Conservation (phyloP, 2,329 filamentous ascomycete genomes). For the Xylaria multiplex region DNA sequence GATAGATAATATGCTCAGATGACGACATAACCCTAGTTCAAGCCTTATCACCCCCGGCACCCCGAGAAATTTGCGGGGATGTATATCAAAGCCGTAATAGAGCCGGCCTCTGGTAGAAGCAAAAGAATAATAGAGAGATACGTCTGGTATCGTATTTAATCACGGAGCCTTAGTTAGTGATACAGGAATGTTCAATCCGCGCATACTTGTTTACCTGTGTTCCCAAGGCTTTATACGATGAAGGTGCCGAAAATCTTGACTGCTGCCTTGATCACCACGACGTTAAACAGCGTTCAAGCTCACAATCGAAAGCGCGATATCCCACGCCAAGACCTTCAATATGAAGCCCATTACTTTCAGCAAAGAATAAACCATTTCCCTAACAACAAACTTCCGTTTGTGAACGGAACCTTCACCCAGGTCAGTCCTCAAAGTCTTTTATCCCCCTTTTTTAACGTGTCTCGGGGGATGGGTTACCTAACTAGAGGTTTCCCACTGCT, state of each 20-base stretch:
- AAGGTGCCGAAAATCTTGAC: conserved; percentile 38
- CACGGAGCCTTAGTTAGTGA: neutral
- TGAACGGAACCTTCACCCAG: conserved; percentile 62
- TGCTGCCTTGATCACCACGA: conserved; percentile 35
- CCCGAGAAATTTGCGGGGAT: conserved; percentile 22
- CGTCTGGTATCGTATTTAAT: conserved; percentile 10
- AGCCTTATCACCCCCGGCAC: conserved; percentile 26
- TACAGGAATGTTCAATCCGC: neutral
- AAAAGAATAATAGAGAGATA: neutral
- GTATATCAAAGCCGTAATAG: neutral
- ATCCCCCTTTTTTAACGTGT: too few relatives aligned
- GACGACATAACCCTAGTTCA: conserved; percentile 21
- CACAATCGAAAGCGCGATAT: conserved; percentile 38
- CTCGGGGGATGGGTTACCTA: too few relatives aligned
- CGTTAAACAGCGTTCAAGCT: conserved; percentile 31
- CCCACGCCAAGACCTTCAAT: conserved; percentile 40
- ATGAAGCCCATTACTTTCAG: conserved; percentile 46
- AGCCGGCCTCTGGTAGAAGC: neutral
- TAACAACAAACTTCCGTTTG: conserved; percentile 50
- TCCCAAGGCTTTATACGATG: neutral
- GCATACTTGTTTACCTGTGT: neutral
- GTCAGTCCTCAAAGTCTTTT: too few relatives aligned
- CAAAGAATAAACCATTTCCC: conserved; percentile 59
- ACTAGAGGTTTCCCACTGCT: too few relatives aligned
- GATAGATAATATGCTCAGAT: conserved; percentile 17